These are phyloP conservation scores for Sonneratia caseolaris DNA, from an alignment of 345 rosid species.

Conservation along the genomic window DNA sequence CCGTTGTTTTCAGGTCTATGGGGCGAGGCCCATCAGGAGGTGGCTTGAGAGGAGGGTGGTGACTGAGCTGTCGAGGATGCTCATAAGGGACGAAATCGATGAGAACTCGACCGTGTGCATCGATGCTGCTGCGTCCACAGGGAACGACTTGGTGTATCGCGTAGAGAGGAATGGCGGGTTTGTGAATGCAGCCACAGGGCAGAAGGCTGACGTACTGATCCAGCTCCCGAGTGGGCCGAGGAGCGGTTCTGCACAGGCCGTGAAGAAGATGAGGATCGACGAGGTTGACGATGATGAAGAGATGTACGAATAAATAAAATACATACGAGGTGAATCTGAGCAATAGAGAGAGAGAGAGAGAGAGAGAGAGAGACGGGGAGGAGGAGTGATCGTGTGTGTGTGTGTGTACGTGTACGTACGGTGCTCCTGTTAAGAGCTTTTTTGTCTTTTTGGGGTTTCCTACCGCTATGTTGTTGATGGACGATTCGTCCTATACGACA, in stretches of 20 bases:
- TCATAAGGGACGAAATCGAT: constrained; percentile 70
- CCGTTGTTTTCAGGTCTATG: constrained; percentile 44
- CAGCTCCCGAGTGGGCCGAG: constrained; percentile 34
- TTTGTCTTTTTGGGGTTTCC: too few relatives aligned
- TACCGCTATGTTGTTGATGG: too few relatives aligned
- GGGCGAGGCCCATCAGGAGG: constrained; percentile 85
- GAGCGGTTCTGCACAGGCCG: constrained; percentile 63
- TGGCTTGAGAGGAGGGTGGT: constrained; percentile 96
- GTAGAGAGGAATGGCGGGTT: constrained; percentile 75
- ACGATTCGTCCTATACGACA: too few relatives aligned
- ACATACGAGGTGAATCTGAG: neutral
- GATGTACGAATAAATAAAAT: constrained; percentile 26
- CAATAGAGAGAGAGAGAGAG: too few relatives aligned
- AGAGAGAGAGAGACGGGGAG: too few relatives aligned
- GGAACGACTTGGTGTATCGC: constrained; percentile 33
- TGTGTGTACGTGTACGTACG: too few relatives aligned
- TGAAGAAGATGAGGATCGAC: constrained; percentile 87
- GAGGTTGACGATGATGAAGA: constrained; percentile 62
- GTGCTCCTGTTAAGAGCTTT: too few relatives aligned
- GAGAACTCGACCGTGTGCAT: constrained; percentile 79
- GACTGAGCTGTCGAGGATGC: constrained; percentile 76
- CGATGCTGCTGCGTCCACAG: constrained; percentile 43
- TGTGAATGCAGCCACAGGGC: constrained; percentile 63
- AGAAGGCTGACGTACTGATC: constrained; percentile 60
- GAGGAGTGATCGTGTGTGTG: too few relatives aligned